Base-by-base conservation (phyloP, 1,139 yeast genomes). In the Chernovozyma aurita region DNA sequence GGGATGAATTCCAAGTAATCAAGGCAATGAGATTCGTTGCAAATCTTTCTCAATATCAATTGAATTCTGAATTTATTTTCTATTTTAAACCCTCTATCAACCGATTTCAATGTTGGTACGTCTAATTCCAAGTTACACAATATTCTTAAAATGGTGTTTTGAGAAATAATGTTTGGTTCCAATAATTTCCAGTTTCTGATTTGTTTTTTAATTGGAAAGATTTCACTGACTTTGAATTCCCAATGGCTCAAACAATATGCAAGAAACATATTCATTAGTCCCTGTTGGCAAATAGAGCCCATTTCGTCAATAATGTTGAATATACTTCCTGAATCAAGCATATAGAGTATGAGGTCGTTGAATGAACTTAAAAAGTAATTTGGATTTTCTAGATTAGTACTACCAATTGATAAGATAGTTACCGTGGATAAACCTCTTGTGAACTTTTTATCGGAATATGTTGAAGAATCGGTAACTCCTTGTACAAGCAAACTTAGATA, bases 211-310 rank as follows among this genome's bases (percentile, higher is more conserved):
- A 49, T 41, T 16, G 18, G 13, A 1, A 31, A 12, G 3, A 14
- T 24, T 9, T 26, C 20, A 9, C 30, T 7, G 5, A 44, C 39
- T 27, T 39, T 34, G 31, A 46, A 57, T 28, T 46, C 52, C 65
- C 70, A 69, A 34, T 68, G 70, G 8, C 55, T 50, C 55, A 68
- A 63, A 40, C 68, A 63, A 41, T 65, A 70, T 25, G 48, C 51
- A 24, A 66, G 46, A 9, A 66, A 35, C 45, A 62, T 50, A 36
- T 67, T 74, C 17, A 64, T 40, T 4, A 52, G 27, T 20, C 25
- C 18, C 15, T 31, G 37, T 18, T 22, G 21, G 4, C 27, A 14
- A 5, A 26, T 13, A 13, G 20, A 18, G 4, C 29, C 25, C 7
- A 24, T 15, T 28, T 44, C 39, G 12, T 48, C 49, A 16, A 59